Evolutionary conservation across 352 stramenopile genomes (phyloP).

Genomic region (Globisporangium paroecandrum): DNA sequence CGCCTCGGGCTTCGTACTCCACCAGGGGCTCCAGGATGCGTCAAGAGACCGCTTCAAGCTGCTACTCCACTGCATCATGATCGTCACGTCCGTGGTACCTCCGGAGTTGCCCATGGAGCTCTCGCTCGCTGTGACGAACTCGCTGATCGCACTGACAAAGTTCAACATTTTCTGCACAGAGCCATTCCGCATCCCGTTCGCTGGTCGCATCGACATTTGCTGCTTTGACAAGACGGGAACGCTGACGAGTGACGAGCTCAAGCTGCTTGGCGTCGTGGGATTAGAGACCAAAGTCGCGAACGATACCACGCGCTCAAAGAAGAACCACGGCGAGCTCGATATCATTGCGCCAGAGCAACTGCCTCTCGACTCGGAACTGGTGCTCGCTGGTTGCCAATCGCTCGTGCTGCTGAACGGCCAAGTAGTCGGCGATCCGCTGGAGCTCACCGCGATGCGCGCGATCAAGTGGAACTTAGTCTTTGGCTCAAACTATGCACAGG

Average conservation of each 20-base stretch:
- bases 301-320: not conserved
- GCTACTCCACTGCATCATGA: constrained; percentile 93
- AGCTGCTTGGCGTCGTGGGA: constrained; percentile 39
- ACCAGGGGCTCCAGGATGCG: constrained; percentile 39
- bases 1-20: constrained; percentile 83
- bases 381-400: constrained; percentile 88
- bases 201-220: constrained; percentile 88
- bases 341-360: constrained; percentile 32
- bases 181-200: constrained; percentile 92
- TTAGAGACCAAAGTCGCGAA: constrained; percentile 11
- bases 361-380: constrained; percentile 33
- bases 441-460: constrained; percentile 87
- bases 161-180: constrained; percentile 93
- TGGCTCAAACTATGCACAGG: constrained; percentile 16
- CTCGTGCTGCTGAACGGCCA: constrained; percentile 86
- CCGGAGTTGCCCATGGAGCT: constrained; percentile 95
- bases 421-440: constrained; percentile 92
- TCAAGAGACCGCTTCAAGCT: constrained; percentile 87
- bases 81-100: constrained; percentile 94
- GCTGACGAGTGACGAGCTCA: constrained; percentile 91
- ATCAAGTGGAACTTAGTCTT: constrained; percentile 58
- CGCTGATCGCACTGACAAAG: constrained; percentile 84
- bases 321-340: constrained; percentile 23
- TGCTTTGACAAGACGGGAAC: constrained; percentile 97
- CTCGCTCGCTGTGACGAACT: constrained; percentile 92